These are phyloP conservation scores for Podila epigama DNA, from an alignment of 192 early-diverging fungal species.

Conservation along the genomic window DNA sequence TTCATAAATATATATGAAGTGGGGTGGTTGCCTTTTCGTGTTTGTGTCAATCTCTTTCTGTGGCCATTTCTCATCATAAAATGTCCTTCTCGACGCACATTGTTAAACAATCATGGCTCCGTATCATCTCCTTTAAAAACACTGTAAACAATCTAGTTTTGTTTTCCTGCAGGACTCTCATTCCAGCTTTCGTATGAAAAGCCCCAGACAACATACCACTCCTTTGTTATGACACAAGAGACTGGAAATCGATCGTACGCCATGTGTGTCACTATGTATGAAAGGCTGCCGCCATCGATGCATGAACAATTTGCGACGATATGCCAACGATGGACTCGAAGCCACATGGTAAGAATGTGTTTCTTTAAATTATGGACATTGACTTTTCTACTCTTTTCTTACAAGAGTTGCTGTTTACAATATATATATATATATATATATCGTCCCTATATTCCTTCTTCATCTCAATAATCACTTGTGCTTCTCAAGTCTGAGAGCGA, in stretches of 20 bases:
- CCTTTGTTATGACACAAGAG: constrained; percentile 56
- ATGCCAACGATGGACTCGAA: constrained; percentile 35
- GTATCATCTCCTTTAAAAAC: too few relatives aligned
- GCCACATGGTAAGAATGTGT: constrained; percentile 12
- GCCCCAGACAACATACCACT: constrained; percentile 48
- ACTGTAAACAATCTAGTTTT: too few relatives aligned
- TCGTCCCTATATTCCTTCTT: background rate
- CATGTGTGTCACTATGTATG: constrained; percentile 50
- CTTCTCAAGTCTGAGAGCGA: constrained; percentile 36
- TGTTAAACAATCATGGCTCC: too few relatives aligned
- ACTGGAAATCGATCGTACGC: constrained; percentile 49
- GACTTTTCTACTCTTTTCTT: too few relatives aligned
- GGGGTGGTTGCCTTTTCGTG: background rate
- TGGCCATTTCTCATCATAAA: too few relatives aligned
- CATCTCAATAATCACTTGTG: background rate
- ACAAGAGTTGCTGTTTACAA: too few relatives aligned
- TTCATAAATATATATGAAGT: background rate
- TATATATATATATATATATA: background rate
- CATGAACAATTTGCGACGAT: constrained; percentile 18
- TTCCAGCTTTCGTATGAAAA: constrained; percentile 24
- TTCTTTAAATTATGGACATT: background rate
- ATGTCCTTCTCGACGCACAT: too few relatives aligned
- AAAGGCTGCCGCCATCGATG: constrained; percentile 24
- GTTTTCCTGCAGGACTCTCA: constrained; percentile 49
- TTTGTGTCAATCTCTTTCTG: background rate